These are phyloP conservation scores for Salix exigua DNA, from an alignment of 345 rosid species.

Conservation along the genomic window DNA sequence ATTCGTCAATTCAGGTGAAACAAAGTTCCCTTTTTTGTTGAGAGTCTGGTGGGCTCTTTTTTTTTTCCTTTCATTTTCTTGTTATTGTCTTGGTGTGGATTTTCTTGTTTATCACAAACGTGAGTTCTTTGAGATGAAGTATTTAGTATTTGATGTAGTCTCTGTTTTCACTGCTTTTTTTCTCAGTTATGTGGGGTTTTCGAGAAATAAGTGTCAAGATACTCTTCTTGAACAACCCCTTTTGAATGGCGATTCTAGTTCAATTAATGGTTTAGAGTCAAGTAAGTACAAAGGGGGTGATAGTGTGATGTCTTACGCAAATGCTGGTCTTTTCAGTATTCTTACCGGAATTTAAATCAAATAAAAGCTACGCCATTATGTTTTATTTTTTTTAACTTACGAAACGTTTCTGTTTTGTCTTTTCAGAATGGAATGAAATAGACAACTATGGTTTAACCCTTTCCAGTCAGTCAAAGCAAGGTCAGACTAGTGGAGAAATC, in stretches of 20 bases:
- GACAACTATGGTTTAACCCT: constrained; percentile 9
- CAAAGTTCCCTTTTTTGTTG: constrained; percentile 43
- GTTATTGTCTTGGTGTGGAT: constrained; percentile 57
- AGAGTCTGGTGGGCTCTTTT: constrained; percentile 72
- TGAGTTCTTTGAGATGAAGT: constrained; percentile 12
- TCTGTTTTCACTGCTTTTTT: constrained; percentile 46
- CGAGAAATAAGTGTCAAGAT: constrained; percentile 28
- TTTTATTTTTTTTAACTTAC: too few species aligned
- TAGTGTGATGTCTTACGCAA: constrained; percentile 18
- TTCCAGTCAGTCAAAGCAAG: constrained; percentile 30
- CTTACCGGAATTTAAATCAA: too few species aligned
- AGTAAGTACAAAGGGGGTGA: constrained; percentile 26
- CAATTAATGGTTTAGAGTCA: constrained; percentile 1
- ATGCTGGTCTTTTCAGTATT: constrained; percentile 23
- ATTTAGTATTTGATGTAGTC: constrained; percentile 45
- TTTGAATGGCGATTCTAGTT: constrained; percentile 24
- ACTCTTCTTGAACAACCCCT: constrained; percentile 38
- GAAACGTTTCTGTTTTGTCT: too few species aligned
- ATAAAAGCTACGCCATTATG: too few species aligned
- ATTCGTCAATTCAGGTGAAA: constrained; percentile 18
- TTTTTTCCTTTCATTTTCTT: constrained; percentile 41
- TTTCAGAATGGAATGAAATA: too few species aligned
- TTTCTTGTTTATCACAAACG: constrained; percentile 34
- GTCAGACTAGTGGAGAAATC: constrained; percentile 31
- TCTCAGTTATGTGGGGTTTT: constrained; percentile 50